Evolutionary conservation across 164 flowering plant species (phyloP).

Genomic region (Litsea cubeba): DNA sequence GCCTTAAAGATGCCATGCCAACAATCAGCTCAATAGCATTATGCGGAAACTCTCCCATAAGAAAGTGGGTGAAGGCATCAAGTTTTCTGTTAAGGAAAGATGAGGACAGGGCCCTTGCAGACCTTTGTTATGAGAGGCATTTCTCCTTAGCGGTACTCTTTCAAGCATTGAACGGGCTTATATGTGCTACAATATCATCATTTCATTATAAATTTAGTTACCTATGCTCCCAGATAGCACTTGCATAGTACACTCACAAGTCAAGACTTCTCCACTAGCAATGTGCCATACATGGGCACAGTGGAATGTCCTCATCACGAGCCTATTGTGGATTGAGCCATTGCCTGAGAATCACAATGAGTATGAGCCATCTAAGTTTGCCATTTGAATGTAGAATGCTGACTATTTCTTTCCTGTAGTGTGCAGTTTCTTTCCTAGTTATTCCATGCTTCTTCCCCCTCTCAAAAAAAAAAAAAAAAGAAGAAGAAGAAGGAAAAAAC

Average conservation of each 20-base stretch:
- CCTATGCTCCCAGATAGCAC: not conserved
- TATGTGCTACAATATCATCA: not conserved
- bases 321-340: not conserved
- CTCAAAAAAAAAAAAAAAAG: too few relatives aligned
- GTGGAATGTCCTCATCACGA: not conserved
- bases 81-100: too few relatives aligned
- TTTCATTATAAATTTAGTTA: not conserved
- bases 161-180: not conserved
- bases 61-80: too few relatives aligned
- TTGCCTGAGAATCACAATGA: not conserved
- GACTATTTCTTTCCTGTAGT: not conserved
- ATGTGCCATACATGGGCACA: not conserved
- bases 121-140: too few relatives aligned
- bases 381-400: not conserved
- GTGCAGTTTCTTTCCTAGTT: too few relatives aligned
- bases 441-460: too few relatives aligned
- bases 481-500: too few relatives aligned
- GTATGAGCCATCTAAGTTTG: too few relatives aligned
- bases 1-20: too few relatives aligned
- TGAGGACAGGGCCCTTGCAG: too few relatives aligned
- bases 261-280: not conserved
- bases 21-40: too few relatives aligned
- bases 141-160: not conserved
- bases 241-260: not conserved
- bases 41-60: too few relatives aligned